Percentiles rank a stretch among this genome's conserved stretches.
phyloP scores from a whole-genome alignment of 768 basidiomycete genomes.

The Suillus weaverae region DNA sequence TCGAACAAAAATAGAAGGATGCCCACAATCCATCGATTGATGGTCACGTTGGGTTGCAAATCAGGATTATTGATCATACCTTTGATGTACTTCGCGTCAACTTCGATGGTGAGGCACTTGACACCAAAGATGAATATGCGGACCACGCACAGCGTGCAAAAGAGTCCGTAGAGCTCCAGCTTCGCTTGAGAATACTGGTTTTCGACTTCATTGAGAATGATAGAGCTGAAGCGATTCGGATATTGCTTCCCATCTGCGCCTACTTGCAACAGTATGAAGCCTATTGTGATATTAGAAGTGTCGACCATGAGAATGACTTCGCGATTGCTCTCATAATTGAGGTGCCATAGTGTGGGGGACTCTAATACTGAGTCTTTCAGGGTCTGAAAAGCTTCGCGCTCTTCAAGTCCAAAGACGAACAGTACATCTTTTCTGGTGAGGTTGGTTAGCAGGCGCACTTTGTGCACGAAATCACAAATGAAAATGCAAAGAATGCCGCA shows the following conservation, averaged over 20 bases:
- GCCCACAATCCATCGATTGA: slow-evolving; percentile 27
- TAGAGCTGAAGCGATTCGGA: slow-evolving; percentile 38
- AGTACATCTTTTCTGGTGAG: slow-evolving; percentile 28
- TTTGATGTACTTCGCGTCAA: slow-evolving; percentile 31
- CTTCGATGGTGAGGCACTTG: slow-evolving; percentile 25
- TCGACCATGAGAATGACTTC: slow-evolving; percentile 23
- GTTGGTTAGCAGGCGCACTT: slow-evolving; percentile 22
- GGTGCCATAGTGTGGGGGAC: not conserved
- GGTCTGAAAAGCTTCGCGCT: slow-evolving; percentile 11
- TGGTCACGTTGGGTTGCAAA: slow-evolving; percentile 29
- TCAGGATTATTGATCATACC: slow-evolving; percentile 37
- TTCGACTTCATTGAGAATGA: slow-evolving; percentile 32
- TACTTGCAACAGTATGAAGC: slow-evolving; percentile 32
- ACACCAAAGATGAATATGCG: slow-evolving; percentile 32
- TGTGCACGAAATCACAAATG: slow-evolving; percentile 28
- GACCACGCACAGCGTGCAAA: slow-evolving; percentile 20
- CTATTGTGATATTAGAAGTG: slow-evolving; percentile 33
- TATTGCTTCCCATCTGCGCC: slow-evolving; percentile 17
- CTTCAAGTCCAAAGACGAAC: slow-evolving; percentile 21
- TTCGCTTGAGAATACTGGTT: slow-evolving; percentile 24
- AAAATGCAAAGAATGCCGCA: slow-evolving; percentile 28
- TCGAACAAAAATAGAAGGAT: slow-evolving; percentile 31
- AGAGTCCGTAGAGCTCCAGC: slow-evolving; percentile 25
- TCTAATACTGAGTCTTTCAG: slow-evolving; percentile 26
- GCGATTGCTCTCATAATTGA: slow-evolving; percentile 15